A percentile compares a stretch with the other conserved stretches of the same genome.
Evolutionary conservation across 331 rosid species (phyloP).

Genomic region (Arachis monticola): DNA sequence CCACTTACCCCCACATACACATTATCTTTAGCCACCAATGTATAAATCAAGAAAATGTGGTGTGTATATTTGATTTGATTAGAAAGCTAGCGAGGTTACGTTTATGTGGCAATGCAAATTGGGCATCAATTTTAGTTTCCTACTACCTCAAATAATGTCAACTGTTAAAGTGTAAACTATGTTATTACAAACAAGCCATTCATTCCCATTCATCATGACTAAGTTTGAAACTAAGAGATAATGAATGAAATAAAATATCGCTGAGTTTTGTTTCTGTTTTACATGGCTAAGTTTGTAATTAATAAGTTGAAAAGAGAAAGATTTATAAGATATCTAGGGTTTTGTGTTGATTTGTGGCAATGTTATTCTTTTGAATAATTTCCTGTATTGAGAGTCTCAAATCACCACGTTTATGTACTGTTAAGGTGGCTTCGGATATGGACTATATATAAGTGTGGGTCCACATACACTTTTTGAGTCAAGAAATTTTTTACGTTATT

Average conservation of each 20-base stretch:
- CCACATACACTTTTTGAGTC: constrained; percentile 32
- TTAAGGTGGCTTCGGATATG: constrained; percentile 38
- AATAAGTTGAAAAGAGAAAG: not conserved
- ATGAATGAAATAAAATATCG: not conserved
- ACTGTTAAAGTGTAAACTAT: not conserved
- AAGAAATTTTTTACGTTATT: not conserved
- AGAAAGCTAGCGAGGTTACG: not conserved
- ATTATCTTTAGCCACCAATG: constrained; percentile 35
- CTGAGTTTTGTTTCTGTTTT: not conserved
- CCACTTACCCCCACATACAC: not conserved
- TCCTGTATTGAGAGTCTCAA: constrained; percentile 46
- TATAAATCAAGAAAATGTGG: constrained; percentile 31
- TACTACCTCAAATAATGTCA: not conserved
- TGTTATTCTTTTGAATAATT: constrained; percentile 34
- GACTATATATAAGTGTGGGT: constrained; percentile 36
- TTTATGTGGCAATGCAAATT: not conserved
- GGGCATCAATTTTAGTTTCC: constrained; percentile 13
- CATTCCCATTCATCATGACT: not conserved
- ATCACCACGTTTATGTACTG: constrained; percentile 43
- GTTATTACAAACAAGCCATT: not conserved
- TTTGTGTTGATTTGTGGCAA: constrained; percentile 31
- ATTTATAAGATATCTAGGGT: constrained; percentile 3
- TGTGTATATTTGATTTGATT: constrained; percentile 37
- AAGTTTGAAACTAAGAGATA: not conserved
- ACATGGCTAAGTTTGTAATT: not conserved